Conservation (phyloP, 2,329 filamentous ascomycete genomes). For the Ascosphaera aggregata region DNA sequence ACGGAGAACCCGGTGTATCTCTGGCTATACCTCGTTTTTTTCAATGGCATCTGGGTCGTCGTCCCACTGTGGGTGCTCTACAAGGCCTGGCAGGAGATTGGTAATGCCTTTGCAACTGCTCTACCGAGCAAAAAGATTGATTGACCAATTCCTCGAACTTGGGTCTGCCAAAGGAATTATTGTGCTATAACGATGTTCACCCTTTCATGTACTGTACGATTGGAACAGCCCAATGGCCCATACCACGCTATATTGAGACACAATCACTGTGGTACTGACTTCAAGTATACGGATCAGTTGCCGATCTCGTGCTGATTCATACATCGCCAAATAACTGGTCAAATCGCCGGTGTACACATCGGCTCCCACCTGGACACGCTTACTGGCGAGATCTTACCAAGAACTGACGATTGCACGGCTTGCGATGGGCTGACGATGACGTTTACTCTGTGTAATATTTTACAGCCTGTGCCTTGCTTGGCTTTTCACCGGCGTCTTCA, state of each 20-base stretch:
- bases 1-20: slow-evolving; percentile 36
- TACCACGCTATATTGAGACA: not conserved
- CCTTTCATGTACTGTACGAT: not conserved
- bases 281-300: not conserved
- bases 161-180: no score
- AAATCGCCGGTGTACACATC: no score
- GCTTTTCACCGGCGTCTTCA: not conserved
- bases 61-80: slow-evolving; percentile 34
- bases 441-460: no score
- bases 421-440: not conserved
- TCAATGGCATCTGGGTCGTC: slow-evolving; percentile 40
- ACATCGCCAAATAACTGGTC: no score
- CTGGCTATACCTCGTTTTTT: slow-evolving; percentile 40
- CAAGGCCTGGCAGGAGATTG: slow-evolving; percentile 25
- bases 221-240: not conserved
- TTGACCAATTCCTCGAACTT: no score
- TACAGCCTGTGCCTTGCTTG: not conserved
- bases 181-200: no score
- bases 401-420: not conserved
- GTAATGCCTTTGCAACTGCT: slow-evolving; percentile 12
- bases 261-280: not conserved
- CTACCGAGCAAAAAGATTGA: slow-evolving; percentile 6
- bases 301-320: not conserved
- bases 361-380: no score
- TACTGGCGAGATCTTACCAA: not conserved